Conservation (phyloP, 2,329 filamentous ascomycete genomes). For the Aspergillus caelatus region DNA sequence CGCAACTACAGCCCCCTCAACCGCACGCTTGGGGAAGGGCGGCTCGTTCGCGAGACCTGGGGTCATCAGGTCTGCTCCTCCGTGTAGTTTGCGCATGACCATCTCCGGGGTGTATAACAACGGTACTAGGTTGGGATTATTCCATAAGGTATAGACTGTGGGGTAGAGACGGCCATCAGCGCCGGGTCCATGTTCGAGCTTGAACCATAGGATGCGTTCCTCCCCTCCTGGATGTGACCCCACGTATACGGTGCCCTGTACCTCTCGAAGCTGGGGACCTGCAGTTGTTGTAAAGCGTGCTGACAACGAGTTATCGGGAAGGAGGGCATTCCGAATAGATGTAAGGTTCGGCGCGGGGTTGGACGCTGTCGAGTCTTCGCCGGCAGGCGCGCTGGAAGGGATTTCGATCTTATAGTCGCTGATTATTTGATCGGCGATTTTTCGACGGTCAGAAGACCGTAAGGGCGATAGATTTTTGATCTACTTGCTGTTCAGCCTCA, state of each 20-base stretch:
- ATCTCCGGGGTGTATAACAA: slow-evolving; percentile 64
- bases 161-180: slow-evolving; percentile 47
- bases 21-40: slow-evolving; percentile 63
- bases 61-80: slow-evolving; percentile 70
- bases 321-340: slow-evolving; percentile 59
- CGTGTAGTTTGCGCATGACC: slow-evolving; percentile 64
- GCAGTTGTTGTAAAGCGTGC: slow-evolving; percentile 68
- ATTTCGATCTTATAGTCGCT: slow-evolving; percentile 59
- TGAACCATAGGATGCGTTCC: slow-evolving; percentile 66
- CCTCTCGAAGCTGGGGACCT: slow-evolving; percentile 62
- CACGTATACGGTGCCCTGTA: slow-evolving; percentile 67
- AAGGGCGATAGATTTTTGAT: slow-evolving; percentile 69
- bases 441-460: slow-evolving; percentile 68
- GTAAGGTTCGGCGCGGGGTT: slow-evolving; percentile 51
- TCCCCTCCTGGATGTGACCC: slow-evolving; percentile 61
- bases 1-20: slow-evolving; percentile 64
- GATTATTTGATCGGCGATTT: slow-evolving; percentile 69
- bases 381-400: slow-evolving; percentile 38
- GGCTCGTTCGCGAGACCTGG: slow-evolving; percentile 67
- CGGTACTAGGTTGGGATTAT: slow-evolving; percentile 62
- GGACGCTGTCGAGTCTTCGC: slow-evolving; percentile 42
- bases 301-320: slow-evolving; percentile 65
- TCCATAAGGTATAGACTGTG: slow-evolving; percentile 68
- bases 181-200: slow-evolving; percentile 56
- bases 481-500: slow-evolving; percentile 31